Conservation (phyloP, 140 eudicot species). For the Erigeron philadelphicus region DNA sequence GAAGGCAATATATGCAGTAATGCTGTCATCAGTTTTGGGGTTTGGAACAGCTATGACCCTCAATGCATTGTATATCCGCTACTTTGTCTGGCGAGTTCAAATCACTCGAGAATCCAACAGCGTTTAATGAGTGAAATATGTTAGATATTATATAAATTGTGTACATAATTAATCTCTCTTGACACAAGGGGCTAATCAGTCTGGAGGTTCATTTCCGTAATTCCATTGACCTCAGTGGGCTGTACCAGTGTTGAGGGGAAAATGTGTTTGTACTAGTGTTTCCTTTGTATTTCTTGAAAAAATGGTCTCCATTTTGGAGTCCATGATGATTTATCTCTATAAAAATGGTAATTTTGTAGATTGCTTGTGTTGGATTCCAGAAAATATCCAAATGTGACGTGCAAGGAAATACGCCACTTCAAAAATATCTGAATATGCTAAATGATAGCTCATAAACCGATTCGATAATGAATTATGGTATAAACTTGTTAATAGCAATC, state of each 20-base stretch:
- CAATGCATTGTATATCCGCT: conserved; percentile 51
- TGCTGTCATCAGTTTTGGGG: conserved; percentile 59
- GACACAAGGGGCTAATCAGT: conserved; percentile 13
- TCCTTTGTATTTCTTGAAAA: conserved; percentile 2
- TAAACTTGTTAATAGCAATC: too few relatives aligned
- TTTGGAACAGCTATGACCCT: conserved; percentile 53
- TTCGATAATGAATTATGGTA: too few relatives aligned
- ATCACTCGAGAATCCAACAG: conserved; percentile 34
- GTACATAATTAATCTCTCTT: conserved; percentile 21
- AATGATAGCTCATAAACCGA: background rate
- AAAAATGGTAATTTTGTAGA: background rate
- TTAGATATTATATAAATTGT: conserved; percentile 2
- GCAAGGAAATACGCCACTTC: background rate
- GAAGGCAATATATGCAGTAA: conserved; percentile 48
- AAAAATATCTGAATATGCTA: background rate
- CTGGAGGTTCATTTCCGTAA: conserved; percentile 1
- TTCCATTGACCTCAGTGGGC: background rate
- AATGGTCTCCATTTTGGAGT: background rate
- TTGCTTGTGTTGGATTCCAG: background rate
- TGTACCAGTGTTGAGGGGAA: conserved; percentile 16
- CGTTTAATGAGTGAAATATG: conserved; percentile 32
- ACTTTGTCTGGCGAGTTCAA: conserved; percentile 48
- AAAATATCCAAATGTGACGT: background rate
- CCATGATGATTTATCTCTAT: conserved; percentile 1
- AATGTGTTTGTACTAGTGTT: conserved; percentile 10